Percentiles rank a stretch among this genome's conserved stretches.
Conservation (phyloP, 805 yeast species). For the Zygotorulaspora danielsina region DNA sequence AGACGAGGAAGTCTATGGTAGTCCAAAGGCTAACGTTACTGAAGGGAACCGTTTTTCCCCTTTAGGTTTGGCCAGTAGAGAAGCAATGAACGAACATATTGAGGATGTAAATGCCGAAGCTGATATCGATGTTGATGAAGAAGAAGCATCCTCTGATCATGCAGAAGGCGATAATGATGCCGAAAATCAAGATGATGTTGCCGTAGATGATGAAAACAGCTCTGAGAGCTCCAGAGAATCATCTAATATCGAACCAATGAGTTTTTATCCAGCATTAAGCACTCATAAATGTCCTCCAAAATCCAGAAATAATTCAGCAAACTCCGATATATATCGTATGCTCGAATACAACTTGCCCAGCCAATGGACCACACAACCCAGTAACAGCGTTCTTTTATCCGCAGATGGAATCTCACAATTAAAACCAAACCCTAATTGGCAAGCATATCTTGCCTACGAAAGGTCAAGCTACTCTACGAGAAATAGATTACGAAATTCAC, state of each 20-base stretch:
- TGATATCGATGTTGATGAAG: slow-evolving; percentile 12
- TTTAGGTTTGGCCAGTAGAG: slow-evolving; percentile 2
- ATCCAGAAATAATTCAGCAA: slow-evolving; percentile 20
- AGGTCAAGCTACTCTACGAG: slow-evolving; percentile 19
- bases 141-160: slow-evolving; percentile 15
- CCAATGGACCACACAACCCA: slow-evolving; percentile 28
- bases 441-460: slow-evolving; percentile 22
- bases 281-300: slow-evolving; percentile 12
- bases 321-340: slow-evolving; percentile 25
- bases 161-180: slow-evolving; percentile 14
- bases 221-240: slow-evolving; percentile 5
- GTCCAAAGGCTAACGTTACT: slow-evolving; percentile 5
- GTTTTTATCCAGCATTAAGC: slow-evolving; percentile 16
- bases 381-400: slow-evolving; percentile 25
- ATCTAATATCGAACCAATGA: slow-evolving; percentile 10
- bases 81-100: slow-evolving; percentile 3
- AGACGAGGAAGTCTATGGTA: slow-evolving; percentile 6
- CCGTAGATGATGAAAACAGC: slow-evolving; percentile 6
- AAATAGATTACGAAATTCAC: slow-evolving; percentile 22
- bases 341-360: slow-evolving; percentile 31
- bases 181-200: slow-evolving; percentile 12
- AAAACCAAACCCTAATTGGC: slow-evolving; percentile 29
- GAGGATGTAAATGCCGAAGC: slow-evolving; percentile 9
- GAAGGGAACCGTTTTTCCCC: slow-evolving; percentile 5
- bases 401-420: slow-evolving; percentile 29